Percentiles rank a stretch among this genome's conserved stretches.
Conservation (phyloP, 176 grass and related monocot genomes). For the Pharus latifolius region DNA sequence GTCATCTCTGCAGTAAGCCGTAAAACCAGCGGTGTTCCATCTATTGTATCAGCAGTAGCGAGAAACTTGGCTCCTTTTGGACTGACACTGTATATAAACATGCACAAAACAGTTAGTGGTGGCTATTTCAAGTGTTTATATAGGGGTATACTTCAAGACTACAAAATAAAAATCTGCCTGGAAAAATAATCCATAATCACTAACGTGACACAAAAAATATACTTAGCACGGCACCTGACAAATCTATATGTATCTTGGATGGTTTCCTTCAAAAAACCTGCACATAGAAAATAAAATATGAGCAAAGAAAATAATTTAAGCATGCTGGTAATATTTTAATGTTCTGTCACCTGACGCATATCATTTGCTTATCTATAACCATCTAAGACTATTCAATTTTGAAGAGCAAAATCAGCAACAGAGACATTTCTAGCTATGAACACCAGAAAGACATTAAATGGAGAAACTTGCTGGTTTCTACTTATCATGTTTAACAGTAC, state of each 20-base stretch:
- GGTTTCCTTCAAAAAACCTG: conserved; percentile 78
- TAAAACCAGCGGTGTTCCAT: conserved; percentile 63
- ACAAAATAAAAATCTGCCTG: background rate
- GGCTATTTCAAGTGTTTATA: background rate
- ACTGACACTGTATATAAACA: conserved; percentile 61
- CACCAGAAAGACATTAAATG: background rate
- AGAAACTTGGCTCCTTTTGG: conserved; percentile 66
- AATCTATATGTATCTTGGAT: conserved; percentile 50
- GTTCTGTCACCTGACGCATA: conserved; percentile 2
- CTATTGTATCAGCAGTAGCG: conserved; percentile 31
- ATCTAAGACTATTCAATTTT: background rate
- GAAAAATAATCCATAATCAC: background rate
- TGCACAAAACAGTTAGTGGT: background rate
- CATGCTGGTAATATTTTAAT: background rate
- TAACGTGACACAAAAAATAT: background rate
- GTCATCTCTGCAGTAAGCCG: conserved; percentile 73
- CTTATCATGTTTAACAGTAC: background rate
- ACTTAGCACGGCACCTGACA: conserved; percentile 40
- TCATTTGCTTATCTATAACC: background rate
- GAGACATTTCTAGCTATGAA: background rate
- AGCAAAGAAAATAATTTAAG: background rate
- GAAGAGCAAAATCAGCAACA: conserved; percentile 1
- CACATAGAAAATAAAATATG: conserved; percentile 14
- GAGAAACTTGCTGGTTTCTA: background rate
- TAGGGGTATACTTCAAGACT: background rate